phyloP scores from a whole-genome alignment of 2,329 filamentous ascomycete genomes.

The Aspergillus sp. region DNA sequence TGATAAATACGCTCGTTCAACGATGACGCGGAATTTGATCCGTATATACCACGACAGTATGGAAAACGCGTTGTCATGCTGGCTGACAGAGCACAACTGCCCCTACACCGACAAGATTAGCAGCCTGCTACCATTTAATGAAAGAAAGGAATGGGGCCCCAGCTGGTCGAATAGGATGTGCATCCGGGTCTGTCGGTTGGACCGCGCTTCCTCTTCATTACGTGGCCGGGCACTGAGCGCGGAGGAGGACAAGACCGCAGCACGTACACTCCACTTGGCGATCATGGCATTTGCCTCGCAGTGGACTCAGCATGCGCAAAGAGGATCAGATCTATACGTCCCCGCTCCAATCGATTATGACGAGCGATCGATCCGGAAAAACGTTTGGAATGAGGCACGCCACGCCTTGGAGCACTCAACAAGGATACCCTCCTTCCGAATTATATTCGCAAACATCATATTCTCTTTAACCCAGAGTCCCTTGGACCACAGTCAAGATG shows the following conservation, averaged over 20 bases:
- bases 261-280: neutral
- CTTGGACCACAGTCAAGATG: neutral
- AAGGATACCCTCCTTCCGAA: neutral
- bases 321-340: neutral
- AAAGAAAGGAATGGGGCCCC: slow-evolving; percentile 3
- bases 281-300: slow-evolving; percentile 6
- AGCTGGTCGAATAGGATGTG: slow-evolving; percentile 7
- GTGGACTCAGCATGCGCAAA: slow-evolving; percentile 7
- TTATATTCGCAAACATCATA: slow-evolving; percentile 5
- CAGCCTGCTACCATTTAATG: neutral
- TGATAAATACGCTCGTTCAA: neutral
- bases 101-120: neutral
- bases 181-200: neutral
- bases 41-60: slow-evolving; percentile 9
- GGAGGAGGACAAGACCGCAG: neutral
- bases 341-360: neutral
- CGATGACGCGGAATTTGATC: slow-evolving; percentile 1
- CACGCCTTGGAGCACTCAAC: slow-evolving; percentile 2
- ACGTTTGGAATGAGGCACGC: slow-evolving; percentile 2
- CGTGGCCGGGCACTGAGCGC: neutral
- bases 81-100: slow-evolving; percentile 7
- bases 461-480: slow-evolving; percentile 2
- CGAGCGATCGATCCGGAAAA: neutral
- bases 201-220: neutral
- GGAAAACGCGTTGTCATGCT: slow-evolving; percentile 8